Evolutionary conservation across 345 rosid genomes (phyloP), one percentile per base, ranked within the genome.

Genomic region (Jatropha curcas): DNA sequence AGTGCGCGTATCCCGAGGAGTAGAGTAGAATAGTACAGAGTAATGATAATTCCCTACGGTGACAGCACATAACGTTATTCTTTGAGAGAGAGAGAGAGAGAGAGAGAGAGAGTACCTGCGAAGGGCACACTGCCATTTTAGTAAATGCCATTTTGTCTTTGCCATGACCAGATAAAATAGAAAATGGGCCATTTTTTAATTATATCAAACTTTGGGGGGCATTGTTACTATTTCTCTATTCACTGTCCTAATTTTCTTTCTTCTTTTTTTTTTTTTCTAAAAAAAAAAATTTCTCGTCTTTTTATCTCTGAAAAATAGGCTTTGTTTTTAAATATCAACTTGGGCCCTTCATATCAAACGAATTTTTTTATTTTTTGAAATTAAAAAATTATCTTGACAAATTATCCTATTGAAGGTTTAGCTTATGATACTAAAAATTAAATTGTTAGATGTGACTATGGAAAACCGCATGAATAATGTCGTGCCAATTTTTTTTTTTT

Each of bases 91-190:
- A 28, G 20, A 22, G 37, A 22, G 43, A 39, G n/a, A n/a, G 35
- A 24, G 28, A 60, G 43, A n/a, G 7, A 28, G 20, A 22, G 37
- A 22, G 43, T n/a, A 39, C 43, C 43, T 39, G 39, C 39, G 39
- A 35, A 35, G 4, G 39, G 25, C n/a, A n/a, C 25, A 17, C 73
- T 45, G 30, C 12, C 24, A 64, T 16, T 53, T 22, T 24, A 60
- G 68, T 60, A 71, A 82, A 79, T 82, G 82, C 82, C 28, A 55
- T n/a, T 82, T 82, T 79, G 85, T 82, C 82, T 57, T 76, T 19
- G 27, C 74, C 73, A 9, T 39, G 0, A 0, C 8, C 25, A 43
- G 25, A 34, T 37, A 65, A 37, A 43, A 12, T 20, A 25, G n/a
- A 11, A 3, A 2, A 4, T 5, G 30, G 17, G 28, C 14, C 30